Evolutionary conservation across 805 yeast species (phyloP).

Genomic region (Hanseniaspora occidentalis): DNA sequence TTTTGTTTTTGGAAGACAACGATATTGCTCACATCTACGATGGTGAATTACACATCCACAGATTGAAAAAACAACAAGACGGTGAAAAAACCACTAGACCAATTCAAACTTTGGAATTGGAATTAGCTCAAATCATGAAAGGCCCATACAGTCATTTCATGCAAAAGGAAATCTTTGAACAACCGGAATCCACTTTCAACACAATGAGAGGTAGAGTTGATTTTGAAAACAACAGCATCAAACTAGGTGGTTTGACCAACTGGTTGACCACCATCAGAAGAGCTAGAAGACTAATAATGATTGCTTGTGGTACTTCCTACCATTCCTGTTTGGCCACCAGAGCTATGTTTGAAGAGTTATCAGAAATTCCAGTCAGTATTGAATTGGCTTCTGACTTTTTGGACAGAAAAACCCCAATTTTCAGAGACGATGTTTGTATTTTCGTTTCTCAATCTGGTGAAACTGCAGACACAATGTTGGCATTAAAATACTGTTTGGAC

Average conservation of each 20-base stretch:
- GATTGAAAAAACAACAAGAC: conserved; percentile 69
- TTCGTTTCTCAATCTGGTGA: conserved; percentile 99
- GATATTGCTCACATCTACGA: conserved; percentile 97
- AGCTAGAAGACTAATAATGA: conserved; percentile 91
- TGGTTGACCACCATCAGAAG: conserved; percentile 83
- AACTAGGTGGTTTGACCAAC: conserved; percentile 79
- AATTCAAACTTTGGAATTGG: conserved; percentile 93
- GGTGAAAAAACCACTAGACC: conserved; percentile 91
- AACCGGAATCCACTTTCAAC: conserved; percentile 95
- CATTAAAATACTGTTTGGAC: conserved; percentile 88
- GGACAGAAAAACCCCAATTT: conserved; percentile 92
- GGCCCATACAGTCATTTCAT: conserved; percentile 93
- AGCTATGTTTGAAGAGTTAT: conserved; percentile 89
- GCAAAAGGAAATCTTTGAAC: conserved; percentile 98
- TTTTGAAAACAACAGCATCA: conserved; percentile 64
- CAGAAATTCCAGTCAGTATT: conserved; percentile 87
- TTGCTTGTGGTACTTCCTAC: conserved; percentile 98
- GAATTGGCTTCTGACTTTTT: conserved; percentile 91
- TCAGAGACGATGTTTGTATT: conserved; percentile 94
- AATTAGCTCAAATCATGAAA: conserved; percentile 95
- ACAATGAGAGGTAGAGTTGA: conserved; percentile 99
- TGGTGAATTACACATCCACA: conserved; percentile 96
- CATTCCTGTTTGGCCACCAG: conserved; percentile 97
- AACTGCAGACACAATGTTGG: conserved; percentile 94
- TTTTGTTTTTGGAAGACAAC: conserved; percentile 90